Evolutionary conservation across 202 grass and related monocot species (phyloP).

Genomic region (Bolboschoenoplectus hybrid): DNA sequence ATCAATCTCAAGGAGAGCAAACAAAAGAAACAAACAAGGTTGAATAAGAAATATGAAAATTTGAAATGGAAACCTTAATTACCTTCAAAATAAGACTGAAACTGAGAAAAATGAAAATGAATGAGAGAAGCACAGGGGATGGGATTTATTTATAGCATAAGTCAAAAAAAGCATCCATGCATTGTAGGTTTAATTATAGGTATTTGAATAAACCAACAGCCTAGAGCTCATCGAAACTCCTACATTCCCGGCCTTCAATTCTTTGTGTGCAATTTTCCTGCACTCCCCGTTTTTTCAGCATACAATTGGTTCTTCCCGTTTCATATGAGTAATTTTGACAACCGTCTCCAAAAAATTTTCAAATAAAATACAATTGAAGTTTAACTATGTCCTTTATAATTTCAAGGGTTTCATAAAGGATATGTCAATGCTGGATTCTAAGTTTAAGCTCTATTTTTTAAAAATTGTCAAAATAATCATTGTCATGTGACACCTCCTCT

Average conservation of each 20-base stretch:
- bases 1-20: background rate
- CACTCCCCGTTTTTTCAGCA: background rate
- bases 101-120: conserved; percentile 3
- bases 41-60: background rate
- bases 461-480: too few relatives aligned
- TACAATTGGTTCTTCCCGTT: background rate
- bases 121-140: conserved; percentile 19
- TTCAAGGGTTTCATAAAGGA: background rate
- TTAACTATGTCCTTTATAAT: background rate
- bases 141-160: conserved; percentile 33
- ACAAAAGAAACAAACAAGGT: background rate
- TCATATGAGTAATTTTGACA: conserved; percentile 1
- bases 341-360: background rate
- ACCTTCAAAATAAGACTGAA: conserved; percentile 16
- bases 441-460: too few relatives aligned
- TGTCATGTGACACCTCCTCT: too few relatives aligned
- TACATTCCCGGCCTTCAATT: conserved; percentile 11
- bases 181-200: conserved; percentile 24
- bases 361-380: background rate
- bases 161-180: background rate
- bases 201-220: conserved; percentile 5
- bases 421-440: too few relatives aligned
- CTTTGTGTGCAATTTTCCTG: background rate
- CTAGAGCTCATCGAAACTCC: conserved; percentile 2
- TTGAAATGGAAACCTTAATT: conserved; percentile 5